Percentiles rank a stretch among this genome's conserved stretches.
Conservation (phyloP, 768 basidiomycete species). For the Mycena venus region DNA sequence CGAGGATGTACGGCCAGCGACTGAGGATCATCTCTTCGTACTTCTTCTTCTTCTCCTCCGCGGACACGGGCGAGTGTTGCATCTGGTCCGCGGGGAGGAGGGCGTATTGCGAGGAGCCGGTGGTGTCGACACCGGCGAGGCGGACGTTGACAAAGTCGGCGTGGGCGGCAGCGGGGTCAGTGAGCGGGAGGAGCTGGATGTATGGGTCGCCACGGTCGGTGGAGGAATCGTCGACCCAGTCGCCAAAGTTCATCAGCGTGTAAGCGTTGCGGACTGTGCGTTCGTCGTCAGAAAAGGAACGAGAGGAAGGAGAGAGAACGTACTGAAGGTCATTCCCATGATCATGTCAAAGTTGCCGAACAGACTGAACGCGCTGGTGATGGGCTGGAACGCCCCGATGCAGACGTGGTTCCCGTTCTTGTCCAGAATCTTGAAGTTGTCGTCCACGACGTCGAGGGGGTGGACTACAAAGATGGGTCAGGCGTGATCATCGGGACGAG, state of each 20-base stretch:
- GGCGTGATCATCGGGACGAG: neutral
- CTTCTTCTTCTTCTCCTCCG: slow-evolving; percentile 74
- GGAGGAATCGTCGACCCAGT: slow-evolving; percentile 63
- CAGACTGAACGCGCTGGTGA: slow-evolving; percentile 59
- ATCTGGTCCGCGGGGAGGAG: slow-evolving; percentile 65
- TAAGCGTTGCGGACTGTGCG: slow-evolving; percentile 75
- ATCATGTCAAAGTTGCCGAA: slow-evolving; percentile 71
- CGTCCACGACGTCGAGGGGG: slow-evolving; percentile 45
- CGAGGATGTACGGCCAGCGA: slow-evolving; percentile 78
- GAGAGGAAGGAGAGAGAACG: slow-evolving; percentile 39
- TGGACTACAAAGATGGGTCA: slow-evolving; percentile 15
- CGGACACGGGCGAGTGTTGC: slow-evolving; percentile 53
- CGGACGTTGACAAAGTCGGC: slow-evolving; percentile 51
- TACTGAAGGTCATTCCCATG: slow-evolving; percentile 81
- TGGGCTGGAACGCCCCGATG: slow-evolving; percentile 77
- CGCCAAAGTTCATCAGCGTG: slow-evolving; percentile 73
- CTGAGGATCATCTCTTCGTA: slow-evolving; percentile 75
- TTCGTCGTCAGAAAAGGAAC: neutral
- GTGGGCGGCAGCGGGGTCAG: slow-evolving; percentile 59
- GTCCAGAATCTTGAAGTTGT: slow-evolving; percentile 44
- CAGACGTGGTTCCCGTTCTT: slow-evolving; percentile 49
- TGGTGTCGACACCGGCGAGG: slow-evolving; percentile 51
- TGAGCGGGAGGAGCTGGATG: slow-evolving; percentile 73
- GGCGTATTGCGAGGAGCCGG: slow-evolving; percentile 49
- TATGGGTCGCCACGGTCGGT: slow-evolving; percentile 60